Base-by-base conservation (phyloP, 345 rosid genomes). In the Eutrema heterophyllum region DNA sequence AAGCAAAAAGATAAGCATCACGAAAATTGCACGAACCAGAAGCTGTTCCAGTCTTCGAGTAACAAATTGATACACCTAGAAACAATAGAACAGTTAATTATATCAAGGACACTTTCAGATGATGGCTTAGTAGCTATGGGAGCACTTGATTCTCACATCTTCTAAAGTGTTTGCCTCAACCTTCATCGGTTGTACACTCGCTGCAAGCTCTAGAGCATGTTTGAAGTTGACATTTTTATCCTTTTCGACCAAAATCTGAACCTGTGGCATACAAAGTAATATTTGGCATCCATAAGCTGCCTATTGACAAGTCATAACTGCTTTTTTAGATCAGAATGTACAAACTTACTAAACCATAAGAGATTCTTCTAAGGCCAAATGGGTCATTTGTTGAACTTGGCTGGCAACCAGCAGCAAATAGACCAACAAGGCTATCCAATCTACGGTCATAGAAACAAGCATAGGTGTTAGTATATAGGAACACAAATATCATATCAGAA, bases 351-450 rank as follows among this genome's bases (percentile, higher is more conserved):
- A 94, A 86, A 67, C 95, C 98, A 71, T 94, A 89, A 43, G 98
- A 89, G 70, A 91, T 91, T 84, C 98, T 91, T 75, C 96, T 84
- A 64, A 94, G 78, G 56, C 98, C 98, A 85, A 87, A 94, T 52
- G 97, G 97, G 63, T 94, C 98, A 78, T 84, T 91, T 21, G 95
- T 81, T 72, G 98, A 91, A 81, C 88, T 88, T 77, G 97, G 98
- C 81, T 91, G 97, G 84, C 96, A 91, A 77, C 97, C 97, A 76
- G 98, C 97, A 78, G 96, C 89, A 87, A 89, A 94, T 78, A 94
- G 81, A 72, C 98, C 96, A 68, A 91, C 87, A 72, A 91, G 96
- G 78, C 97, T 88, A 84, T 94, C 97, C 79, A 94, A 71, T 81
- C 98, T 94, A 89, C 68, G 81, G 69, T 43, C 9, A 21, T 2